Conservation (phyloP, 2,329 filamentous ascomycete species). For the Alternaria longipes region DNA sequence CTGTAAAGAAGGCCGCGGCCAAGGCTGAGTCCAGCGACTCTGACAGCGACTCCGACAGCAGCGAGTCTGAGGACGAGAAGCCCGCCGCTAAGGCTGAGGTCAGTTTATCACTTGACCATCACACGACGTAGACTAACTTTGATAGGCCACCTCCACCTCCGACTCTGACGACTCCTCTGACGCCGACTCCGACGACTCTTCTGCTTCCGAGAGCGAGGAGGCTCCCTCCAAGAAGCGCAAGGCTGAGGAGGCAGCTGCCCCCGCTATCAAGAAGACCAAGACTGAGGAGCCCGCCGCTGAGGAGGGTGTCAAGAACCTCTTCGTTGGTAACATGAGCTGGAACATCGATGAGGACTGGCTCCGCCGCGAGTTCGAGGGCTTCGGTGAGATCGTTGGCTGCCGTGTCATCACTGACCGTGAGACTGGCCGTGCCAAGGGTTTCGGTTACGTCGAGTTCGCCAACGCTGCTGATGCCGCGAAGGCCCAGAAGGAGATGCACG, state of each 20-base stretch:
- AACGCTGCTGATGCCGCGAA: conserved; percentile 72
- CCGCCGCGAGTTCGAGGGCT: conserved; percentile 80
- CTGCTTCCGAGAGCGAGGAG: conserved; percentile 46
- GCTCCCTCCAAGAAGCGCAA: conserved; percentile 72
- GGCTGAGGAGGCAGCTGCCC: conserved; percentile 63
- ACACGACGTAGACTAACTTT: conserved; percentile 23
- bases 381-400: conserved; percentile 74
- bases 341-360: conserved; percentile 86
- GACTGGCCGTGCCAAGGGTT: conserved; percentile 85
- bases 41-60: conserved; percentile 35
- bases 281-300: conserved; percentile 60
- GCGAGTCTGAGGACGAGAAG: conserved; percentile 42
- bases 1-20: conserved; percentile 43
- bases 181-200: conserved; percentile 49
- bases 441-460: conserved; percentile 91
- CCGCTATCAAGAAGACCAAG: conserved; percentile 74
- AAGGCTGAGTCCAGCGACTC: conserved; percentile 52
- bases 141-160: conserved; percentile 33
- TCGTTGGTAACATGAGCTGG: conserved; percentile 91
- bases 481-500: conserved; percentile 79
- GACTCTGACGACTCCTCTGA: conserved; percentile 37
- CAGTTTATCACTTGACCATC: conserved; percentile 31
- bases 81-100: conserved; percentile 41
- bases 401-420: conserved; percentile 86
- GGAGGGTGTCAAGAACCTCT: conserved; percentile 72